These are phyloP conservation scores for Xylaria sp. DNA, from an alignment of 2,329 filamentous ascomycete genomes.

Conservation along the genomic window DNA sequence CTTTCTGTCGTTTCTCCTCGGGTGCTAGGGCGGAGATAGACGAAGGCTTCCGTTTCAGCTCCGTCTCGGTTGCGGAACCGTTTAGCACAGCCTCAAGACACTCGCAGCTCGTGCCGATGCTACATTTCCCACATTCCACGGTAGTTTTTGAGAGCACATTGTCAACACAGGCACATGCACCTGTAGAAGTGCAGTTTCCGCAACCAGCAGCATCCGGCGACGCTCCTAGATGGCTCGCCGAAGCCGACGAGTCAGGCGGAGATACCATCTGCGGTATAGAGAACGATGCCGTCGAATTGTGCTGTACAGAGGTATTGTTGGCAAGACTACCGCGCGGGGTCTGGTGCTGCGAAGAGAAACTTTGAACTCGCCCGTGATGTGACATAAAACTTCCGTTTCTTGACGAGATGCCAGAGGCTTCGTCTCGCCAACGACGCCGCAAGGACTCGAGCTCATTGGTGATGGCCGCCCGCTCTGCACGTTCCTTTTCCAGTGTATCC, in stretches of 20 bases:
- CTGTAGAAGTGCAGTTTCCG: slow-evolving; percentile 65
- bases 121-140: slow-evolving; percentile 74
- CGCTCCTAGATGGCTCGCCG: slow-evolving; percentile 48
- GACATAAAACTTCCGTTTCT: slow-evolving; percentile 46
- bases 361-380: slow-evolving; percentile 40
- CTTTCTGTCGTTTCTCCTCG: slow-evolving; percentile 67
- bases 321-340: slow-evolving; percentile 46
- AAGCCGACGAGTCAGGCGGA: slow-evolving; percentile 57
- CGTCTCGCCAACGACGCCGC: slow-evolving; percentile 44
- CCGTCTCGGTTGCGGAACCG: slow-evolving; percentile 50
- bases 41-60: slow-evolving; percentile 62
- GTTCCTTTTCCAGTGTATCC: slow-evolving; percentile 70
- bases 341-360: slow-evolving; percentile 45
- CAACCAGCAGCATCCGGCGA: slow-evolving; percentile 58
- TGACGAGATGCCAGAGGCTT: slow-evolving; percentile 43
- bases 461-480: slow-evolving; percentile 57
- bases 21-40: slow-evolving; percentile 58
- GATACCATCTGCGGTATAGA: slow-evolving; percentile 69
- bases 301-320: slow-evolving; percentile 44
- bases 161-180: slow-evolving; percentile 69
- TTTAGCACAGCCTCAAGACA: slow-evolving; percentile 63
- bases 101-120: slow-evolving; percentile 70
- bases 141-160: slow-evolving; percentile 65
- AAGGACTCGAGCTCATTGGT: slow-evolving; percentile 47
- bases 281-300: slow-evolving; percentile 57